Conservation (phyloP, 345 rosid species). For the Dipteronia sinensis region DNA sequence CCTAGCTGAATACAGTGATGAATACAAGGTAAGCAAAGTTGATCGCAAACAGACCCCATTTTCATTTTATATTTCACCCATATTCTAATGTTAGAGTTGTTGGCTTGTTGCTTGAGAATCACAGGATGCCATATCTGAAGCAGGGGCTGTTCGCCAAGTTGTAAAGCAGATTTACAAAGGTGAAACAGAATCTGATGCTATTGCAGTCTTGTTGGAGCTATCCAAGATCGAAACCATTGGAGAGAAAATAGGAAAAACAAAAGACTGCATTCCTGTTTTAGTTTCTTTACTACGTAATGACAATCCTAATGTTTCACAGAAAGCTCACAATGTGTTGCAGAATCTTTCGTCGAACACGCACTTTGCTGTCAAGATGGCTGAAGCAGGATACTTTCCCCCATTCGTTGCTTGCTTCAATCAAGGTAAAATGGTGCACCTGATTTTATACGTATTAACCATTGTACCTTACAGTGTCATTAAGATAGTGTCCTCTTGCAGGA, state of each 20-base stretch:
- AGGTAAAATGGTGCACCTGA: constrained; percentile 30
- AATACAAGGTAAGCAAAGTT: constrained; percentile 35
- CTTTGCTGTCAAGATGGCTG: constrained; percentile 53
- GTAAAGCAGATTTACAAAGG: constrained; percentile 43
- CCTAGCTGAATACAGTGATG: constrained; percentile 40
- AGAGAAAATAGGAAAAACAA: constrained; percentile 45
- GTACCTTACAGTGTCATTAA: constrained; percentile 3
- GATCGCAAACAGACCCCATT: neutral
- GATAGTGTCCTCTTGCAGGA: constrained; percentile 23
- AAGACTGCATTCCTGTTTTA: constrained; percentile 49
- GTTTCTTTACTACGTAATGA: constrained; percentile 42
- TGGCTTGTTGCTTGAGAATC: constrained; percentile 15
- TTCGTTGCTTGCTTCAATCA: constrained; percentile 46
- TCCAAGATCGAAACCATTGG: constrained; percentile 36
- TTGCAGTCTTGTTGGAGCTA: constrained; percentile 43
- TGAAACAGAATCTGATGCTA: constrained; percentile 30
- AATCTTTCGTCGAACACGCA: constrained; percentile 53
- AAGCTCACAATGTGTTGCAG: constrained; percentile 36
- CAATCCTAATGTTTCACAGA: constrained; percentile 27
- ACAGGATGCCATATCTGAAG: constrained; percentile 47
- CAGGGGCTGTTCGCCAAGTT: constrained; percentile 39
- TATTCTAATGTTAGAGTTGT: neutral
- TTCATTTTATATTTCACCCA: neutral
- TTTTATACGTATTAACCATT: neutral
- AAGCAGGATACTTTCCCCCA: constrained; percentile 41